Evolutionary conservation across 2,329 filamentous ascomycete genomes (phyloP), one percentile per base, ranked within the genome.

Genomic region (Cytospora paraplurivora): DNA sequence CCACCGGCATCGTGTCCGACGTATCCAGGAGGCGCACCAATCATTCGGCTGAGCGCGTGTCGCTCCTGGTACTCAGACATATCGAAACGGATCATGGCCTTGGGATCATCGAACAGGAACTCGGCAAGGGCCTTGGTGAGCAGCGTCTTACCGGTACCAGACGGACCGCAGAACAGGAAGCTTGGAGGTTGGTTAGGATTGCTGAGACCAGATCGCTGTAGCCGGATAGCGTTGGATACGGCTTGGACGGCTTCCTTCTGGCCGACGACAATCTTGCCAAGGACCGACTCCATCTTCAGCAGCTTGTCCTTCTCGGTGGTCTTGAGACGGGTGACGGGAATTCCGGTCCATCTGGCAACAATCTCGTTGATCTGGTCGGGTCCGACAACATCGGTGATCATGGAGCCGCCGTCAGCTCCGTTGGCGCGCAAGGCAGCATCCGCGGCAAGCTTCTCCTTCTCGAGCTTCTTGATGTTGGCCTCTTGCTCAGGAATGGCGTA

Each of bases 11-110:
- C 95, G 74, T 99, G 94, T 17, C 95, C 95, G 65, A 99, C 93
- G 70, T 99, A 99, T 68, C 95, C 95, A 5, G 95, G 95, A 21
- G 95, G 95, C 21, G 95, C 93, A 74, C 95, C 95, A 70, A 99
- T 99, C 92, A 99, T 97, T 66, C 95, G 88, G 75, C 92, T 96
- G 15, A 99, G 85, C 0, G 94, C 90, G 76, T 99, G 95, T 6
- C 94, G 89, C 78, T 99, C 95, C 77, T 99, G 96, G 77, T 99
- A 99, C 77, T 99, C 95, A 6, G 94, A 98, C 95, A 99, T 99
- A 75, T 99, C 95, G 79, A 99, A 96, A 47, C 95, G 90, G 71
- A 99, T 97, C 95, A 99, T 98, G 38, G 94, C 83, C 81, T 97
- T 97, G 33, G 94, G 80, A 70, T 99, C 95, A 74, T 99, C 95